Evolutionary conservation across 1,284 basidiomycete genomes (phyloP).

Genomic region (Leccinum solheimii): DNA sequence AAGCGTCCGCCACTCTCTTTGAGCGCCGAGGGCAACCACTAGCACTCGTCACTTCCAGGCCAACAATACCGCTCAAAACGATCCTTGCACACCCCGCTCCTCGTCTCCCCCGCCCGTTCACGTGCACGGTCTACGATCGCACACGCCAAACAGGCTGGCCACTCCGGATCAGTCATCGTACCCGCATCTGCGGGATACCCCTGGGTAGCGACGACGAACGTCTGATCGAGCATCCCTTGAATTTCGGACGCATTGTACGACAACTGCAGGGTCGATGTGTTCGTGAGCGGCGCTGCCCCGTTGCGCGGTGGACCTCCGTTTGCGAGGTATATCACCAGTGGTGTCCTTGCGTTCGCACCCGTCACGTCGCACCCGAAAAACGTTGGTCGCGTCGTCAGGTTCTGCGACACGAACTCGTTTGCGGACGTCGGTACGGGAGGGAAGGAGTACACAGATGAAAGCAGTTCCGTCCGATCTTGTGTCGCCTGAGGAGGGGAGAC

Average conservation of each 20-base stretch:
- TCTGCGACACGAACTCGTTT: conserved; percentile 35
- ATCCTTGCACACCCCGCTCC: conserved; percentile 40
- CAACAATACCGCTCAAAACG: conserved; percentile 46
- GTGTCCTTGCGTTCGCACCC: conserved; percentile 23
- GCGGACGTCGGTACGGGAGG: conserved; percentile 39
- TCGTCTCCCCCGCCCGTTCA: conserved; percentile 23
- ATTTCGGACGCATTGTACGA: conserved; percentile 34
- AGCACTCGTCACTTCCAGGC: neutral
- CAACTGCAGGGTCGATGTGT: conserved; percentile 39
- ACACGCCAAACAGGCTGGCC: conserved; percentile 47
- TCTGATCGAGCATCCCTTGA: conserved; percentile 44
- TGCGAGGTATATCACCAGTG: conserved; percentile 42
- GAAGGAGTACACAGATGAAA: conserved; percentile 43
- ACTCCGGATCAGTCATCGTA: conserved; percentile 36
- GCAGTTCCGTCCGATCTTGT: conserved; percentile 39
- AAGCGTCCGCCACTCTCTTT: neutral
- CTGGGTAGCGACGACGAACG: conserved; percentile 43
- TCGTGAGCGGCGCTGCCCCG: conserved; percentile 42
- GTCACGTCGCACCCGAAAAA: conserved; percentile 46
- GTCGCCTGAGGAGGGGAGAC: conserved; percentile 32
- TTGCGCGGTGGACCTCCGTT: conserved; percentile 46
- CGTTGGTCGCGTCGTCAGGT: conserved; percentile 40
- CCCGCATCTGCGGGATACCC: conserved; percentile 31
- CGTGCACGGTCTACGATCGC: conserved; percentile 45
- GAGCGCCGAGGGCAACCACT: conserved; percentile 2